Evolutionary conservation across 2,329 filamentous ascomycete species (phyloP).

Genomic region (Basipetospora chlamydospora): DNA sequence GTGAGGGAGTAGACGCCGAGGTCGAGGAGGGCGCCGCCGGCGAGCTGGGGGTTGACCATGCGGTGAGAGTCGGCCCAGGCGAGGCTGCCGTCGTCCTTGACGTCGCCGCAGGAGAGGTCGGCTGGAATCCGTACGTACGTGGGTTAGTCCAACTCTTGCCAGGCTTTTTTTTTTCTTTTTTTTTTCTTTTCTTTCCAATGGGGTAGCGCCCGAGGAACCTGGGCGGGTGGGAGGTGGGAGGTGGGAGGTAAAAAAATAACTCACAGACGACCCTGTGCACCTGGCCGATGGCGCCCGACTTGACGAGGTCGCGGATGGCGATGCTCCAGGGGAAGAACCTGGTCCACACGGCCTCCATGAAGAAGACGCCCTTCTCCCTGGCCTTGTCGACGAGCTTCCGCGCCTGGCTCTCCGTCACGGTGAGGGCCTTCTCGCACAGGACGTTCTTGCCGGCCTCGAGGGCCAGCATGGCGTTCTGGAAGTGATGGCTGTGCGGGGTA

Average conservation of each 20-base stretch:
- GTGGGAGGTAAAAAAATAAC: conserved; percentile 9
- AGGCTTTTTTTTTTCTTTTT: no score
- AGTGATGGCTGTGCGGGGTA: conserved; percentile 85
- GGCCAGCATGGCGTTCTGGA: conserved; percentile 77
- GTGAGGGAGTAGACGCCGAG: conserved; percentile 80
- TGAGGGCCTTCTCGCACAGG: conserved; percentile 82
- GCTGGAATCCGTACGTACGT: conserved; percentile 17
- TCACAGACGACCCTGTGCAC: conserved; percentile 44
- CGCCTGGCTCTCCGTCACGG: conserved; percentile 66
- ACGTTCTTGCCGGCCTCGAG: conserved; percentile 76
- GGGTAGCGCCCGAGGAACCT: no score
- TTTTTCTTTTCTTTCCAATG: conserved; percentile 6
- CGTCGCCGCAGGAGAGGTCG: conserved; percentile 46
- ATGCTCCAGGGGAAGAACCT: conserved; percentile 75
- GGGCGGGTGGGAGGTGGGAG: neutral
- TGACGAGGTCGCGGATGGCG: conserved; percentile 52
- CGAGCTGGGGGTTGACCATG: conserved; percentile 70
- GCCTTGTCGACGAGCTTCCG: conserved; percentile 59
- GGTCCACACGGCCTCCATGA: conserved; percentile 87
- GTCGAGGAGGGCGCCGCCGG: conserved; percentile 71
- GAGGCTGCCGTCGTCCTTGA: conserved; percentile 39
- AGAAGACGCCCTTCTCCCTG: conserved; percentile 54
- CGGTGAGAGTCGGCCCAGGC: conserved; percentile 50
- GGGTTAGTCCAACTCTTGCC: neutral
- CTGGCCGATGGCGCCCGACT: conserved; percentile 38